Conservation (phyloP, 768 basidiomycete species). For the Leucosporidium scottii region DNA sequence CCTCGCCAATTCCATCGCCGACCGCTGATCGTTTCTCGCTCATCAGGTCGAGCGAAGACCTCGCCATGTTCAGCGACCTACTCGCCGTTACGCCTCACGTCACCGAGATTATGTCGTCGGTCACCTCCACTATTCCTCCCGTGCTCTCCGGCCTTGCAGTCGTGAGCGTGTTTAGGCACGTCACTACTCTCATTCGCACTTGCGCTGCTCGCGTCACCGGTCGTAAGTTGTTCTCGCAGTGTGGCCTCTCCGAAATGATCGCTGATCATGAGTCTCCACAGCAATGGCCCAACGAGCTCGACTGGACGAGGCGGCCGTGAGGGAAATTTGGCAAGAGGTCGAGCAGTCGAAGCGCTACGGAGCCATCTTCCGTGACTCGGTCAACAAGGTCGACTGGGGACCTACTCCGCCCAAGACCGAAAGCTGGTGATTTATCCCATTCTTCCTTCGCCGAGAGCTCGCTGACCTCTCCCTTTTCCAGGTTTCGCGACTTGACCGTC, state of each 20-base stretch:
- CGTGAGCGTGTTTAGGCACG: constrained; percentile 18
- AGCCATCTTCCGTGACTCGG: constrained; percentile 11
- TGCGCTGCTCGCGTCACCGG: constrained; percentile 6
- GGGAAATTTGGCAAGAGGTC: constrained; percentile 17
- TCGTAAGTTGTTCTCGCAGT: background rate
- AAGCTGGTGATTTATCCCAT: too few species aligned
- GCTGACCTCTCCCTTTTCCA: background rate
- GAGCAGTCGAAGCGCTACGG: constrained; percentile 5
- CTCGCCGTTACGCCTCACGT: constrained; percentile 11
- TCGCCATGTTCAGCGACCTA: constrained; percentile 18
- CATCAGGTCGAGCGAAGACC: constrained; percentile 12
- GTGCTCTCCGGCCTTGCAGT: constrained; percentile 27
- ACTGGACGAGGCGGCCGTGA: background rate
- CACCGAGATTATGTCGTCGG: constrained; percentile 5
- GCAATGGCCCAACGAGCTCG: constrained; percentile 10
- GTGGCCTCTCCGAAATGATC: too few species aligned
- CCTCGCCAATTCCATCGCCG: background rate
- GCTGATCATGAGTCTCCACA: too few species aligned
- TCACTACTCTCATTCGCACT: constrained; percentile 2
- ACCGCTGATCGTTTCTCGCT: background rate
- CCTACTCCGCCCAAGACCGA: too few species aligned
- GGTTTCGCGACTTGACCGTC: constrained; percentile 23
- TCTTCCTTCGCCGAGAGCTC: too few species aligned
- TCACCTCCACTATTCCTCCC: constrained; percentile 12
- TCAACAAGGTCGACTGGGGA: background rate